Conservation (phyloP, 2,329 filamentous ascomycete genomes). For the Fusarium tupiense region DNA sequence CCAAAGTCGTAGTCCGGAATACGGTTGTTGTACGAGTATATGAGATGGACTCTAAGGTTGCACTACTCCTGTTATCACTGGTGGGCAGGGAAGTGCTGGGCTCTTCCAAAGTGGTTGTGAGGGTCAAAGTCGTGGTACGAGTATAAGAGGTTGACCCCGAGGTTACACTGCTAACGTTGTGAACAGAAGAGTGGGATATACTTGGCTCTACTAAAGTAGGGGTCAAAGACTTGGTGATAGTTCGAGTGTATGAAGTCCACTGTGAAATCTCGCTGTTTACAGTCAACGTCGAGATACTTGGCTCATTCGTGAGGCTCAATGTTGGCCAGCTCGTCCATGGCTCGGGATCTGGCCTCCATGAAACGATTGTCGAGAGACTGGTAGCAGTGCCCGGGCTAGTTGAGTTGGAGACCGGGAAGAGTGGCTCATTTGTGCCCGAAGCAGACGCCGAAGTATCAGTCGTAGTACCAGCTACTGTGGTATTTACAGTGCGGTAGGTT, state of each 20-base stretch:
- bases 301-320: slow-evolving; percentile 13
- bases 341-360: slow-evolving; percentile 6
- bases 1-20: not conserved
- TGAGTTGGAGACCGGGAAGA: slow-evolving; percentile 29
- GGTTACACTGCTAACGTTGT: slow-evolving; percentile 27
- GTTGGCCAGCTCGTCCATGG: slow-evolving; percentile 27
- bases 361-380: slow-evolving; percentile 8
- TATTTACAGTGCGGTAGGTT: slow-evolving; percentile 16
- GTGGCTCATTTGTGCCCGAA: slow-evolving; percentile 6
- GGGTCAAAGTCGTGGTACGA: slow-evolving; percentile 9
- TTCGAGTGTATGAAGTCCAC: slow-evolving; percentile 10
- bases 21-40: slow-evolving; percentile 12
- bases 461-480: not conserved
- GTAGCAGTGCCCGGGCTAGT: slow-evolving; percentile 5
- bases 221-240: slow-evolving; percentile 9
- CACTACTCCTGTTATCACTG: slow-evolving; percentile 25
- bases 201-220: slow-evolving; percentile 3
- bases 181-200: slow-evolving; percentile 4
- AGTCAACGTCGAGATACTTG: slow-evolving; percentile 20
- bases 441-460: slow-evolving; percentile 1
- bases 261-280: slow-evolving; percentile 10
- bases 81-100: slow-evolving; percentile 18
- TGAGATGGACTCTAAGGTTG: slow-evolving; percentile 3
- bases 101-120: not conserved
- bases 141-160: slow-evolving; percentile 13